Evolutionary conservation across 2,329 filamentous ascomycete species (phyloP).

Genomic region (Sphaceloma murrayae): DNA sequence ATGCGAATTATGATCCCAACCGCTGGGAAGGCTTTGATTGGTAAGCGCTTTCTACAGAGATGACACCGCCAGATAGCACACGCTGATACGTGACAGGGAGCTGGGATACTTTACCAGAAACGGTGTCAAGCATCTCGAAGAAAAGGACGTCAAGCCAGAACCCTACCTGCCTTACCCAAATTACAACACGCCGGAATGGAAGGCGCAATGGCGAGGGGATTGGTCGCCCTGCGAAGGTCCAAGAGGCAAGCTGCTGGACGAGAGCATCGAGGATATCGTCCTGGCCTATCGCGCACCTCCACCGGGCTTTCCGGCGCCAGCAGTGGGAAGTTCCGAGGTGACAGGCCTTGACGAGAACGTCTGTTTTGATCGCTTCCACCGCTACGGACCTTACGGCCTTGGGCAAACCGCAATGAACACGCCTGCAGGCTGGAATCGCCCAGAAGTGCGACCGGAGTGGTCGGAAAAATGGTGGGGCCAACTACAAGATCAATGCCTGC

Average conservation of each 20-base stretch:
- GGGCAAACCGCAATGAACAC: constrained; percentile 30
- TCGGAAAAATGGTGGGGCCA: constrained; percentile 58
- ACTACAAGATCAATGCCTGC: constrained; percentile 57
- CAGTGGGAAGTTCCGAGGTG: constrained; percentile 53
- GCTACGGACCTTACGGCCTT: constrained; percentile 49
- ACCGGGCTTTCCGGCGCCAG: constrained; percentile 48
- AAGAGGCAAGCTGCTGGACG: constrained; percentile 41
- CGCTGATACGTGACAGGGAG: constrained; percentile 26
- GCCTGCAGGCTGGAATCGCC: constrained; percentile 27
- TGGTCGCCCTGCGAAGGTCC: constrained; percentile 58
- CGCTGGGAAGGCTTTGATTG: constrained; percentile 39
- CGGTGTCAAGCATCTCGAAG: constrained; percentile 24
- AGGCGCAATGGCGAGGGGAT: constrained; percentile 44
- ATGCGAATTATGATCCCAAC: constrained; percentile 39
- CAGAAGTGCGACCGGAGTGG: constrained; percentile 45
- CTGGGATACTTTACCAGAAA: constrained; percentile 32
- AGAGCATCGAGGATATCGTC: constrained; percentile 51
- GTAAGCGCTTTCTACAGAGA: constrained; percentile 21
- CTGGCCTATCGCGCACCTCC: constrained; percentile 53
- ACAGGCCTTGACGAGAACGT: constrained; percentile 56
- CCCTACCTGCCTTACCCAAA: constrained; percentile 62
- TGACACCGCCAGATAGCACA: background rate
- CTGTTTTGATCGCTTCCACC: constrained; percentile 52
- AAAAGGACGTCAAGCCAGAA: constrained; percentile 34
- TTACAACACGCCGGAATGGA: constrained; percentile 57